Evolutionary conservation across 352 stramenopile species (phyloP), one percentile per base, ranked within the genome.

Genomic region (Globisporangium paroecandrum): DNA sequence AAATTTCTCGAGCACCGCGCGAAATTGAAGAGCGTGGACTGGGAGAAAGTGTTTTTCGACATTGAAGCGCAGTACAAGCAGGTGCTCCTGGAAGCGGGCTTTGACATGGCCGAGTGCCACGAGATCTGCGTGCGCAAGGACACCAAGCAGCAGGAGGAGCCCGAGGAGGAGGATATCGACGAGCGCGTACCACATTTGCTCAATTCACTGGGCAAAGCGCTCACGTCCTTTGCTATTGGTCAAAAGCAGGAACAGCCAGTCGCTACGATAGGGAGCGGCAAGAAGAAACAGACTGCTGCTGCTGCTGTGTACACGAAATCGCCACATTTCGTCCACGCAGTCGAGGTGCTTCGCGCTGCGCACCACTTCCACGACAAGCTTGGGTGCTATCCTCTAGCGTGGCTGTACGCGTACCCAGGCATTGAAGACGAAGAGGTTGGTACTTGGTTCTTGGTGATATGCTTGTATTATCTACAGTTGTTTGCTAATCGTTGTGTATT

Each of bases 351-450:
- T 12, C 79, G 78, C 0, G 80, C 78, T 12, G 85, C 87, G 4
- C 87, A 95, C 66, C 85, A 93, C 62, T 89, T 93, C 41, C 85
- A 95, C 69, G 87, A 95, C 74, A 88, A 90, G 68, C 79, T 95
- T 20, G 87, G 87, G 0, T 85, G 83, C 59, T 95, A 95, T 66
- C 79, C 83, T 51, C 74, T 95, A 9, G 83, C 87, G 8, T 82
- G 74, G 65, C 65, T 93, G 56, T 93, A 89, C 64, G 87, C 87
- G 4, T 70, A 71, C 1, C 63, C 78, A 1, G 64, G 66, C 20
- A 90, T 89, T 61, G 64, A 79, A 71, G 76, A 95, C 67, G 81
- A 93, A 68, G 66, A 77, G 71, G 81, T 89, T 36, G 36, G 75
- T 36, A 12, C 3, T 58, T n/a, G 20, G 22, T 4, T 64, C 6